phyloP scores from a whole-genome alignment of 495 filamentous ascomycete genomes.

The Corynascus novoguineensis region DNA sequence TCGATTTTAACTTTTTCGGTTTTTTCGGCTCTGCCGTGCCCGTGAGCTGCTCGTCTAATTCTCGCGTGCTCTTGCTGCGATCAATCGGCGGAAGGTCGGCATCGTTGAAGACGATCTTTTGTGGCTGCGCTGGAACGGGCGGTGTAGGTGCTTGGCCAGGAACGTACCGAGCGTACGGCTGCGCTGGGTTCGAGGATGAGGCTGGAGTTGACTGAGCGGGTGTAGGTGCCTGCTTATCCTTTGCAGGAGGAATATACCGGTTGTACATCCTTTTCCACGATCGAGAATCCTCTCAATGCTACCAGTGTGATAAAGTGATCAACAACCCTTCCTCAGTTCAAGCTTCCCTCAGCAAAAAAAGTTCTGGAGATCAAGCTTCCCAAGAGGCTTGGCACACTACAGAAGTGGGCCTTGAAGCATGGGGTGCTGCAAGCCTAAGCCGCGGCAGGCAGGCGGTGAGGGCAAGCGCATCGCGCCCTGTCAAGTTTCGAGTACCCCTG shows the following conservation, averaged over 20 bases:
- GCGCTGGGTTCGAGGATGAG: background rate
- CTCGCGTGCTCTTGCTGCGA: constrained; percentile 10
- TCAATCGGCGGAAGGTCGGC: constrained; percentile 21
- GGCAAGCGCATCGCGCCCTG: background rate
- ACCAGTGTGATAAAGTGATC: background rate
- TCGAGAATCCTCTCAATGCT: background rate
- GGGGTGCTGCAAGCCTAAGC: background rate
- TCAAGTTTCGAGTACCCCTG: background rate
- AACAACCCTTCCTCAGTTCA: background rate
- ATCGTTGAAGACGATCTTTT: constrained; percentile 27
- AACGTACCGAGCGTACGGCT: constrained; percentile 38
- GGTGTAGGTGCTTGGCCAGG: constrained; percentile 25
- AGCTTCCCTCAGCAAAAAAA: background rate
- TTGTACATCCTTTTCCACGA: constrained; percentile 34
- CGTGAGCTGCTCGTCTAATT: constrained; percentile 14
- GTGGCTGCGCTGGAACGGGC: constrained; percentile 12
- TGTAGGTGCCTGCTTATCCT: constrained; percentile 9
- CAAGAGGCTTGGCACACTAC: background rate
- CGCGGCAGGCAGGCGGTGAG: constrained; percentile 10
- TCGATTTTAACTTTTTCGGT: constrained; percentile 26
- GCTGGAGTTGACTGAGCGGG: constrained; percentile 8
- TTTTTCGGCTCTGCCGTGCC: background rate
- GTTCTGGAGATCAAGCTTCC: constrained; percentile 9
- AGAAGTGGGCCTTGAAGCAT: background rate
- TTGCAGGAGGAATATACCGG: constrained; percentile 39